Conservation (phyloP, 139 green algal species). For the Medakamo hakoo region DNA sequence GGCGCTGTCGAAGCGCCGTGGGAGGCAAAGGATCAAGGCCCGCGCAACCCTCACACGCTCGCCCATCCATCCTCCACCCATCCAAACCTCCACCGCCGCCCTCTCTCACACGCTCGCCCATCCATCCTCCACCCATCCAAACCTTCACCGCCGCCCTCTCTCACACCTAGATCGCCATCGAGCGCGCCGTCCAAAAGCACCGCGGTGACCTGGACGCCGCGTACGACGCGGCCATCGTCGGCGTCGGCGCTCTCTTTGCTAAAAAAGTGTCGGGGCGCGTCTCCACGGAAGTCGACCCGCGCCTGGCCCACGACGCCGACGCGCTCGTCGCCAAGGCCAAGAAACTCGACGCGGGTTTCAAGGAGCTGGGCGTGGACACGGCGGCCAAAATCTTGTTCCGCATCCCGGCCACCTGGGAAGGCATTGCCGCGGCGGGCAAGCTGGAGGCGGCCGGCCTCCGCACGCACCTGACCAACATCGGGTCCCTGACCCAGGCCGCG, state of each 20-base stretch:
- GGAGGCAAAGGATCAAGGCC: too few species aligned
- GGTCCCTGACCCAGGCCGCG: constrained; percentile 52
- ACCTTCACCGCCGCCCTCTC: too few species aligned
- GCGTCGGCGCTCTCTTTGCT: constrained; percentile 49
- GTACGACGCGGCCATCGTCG: constrained; percentile 61
- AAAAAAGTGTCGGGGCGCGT: constrained; percentile 51
- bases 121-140: too few species aligned
- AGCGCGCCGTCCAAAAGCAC: constrained; percentile 35
- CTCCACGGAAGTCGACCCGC: constrained; percentile 57
- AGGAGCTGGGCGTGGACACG: constrained; percentile 35
- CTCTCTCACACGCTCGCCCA: too few species aligned
- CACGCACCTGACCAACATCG: constrained; percentile 44
- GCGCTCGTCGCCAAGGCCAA: constrained; percentile 27
- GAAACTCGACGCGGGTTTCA: constrained; percentile 31
- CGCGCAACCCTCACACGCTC: too few species aligned
- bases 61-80: too few species aligned
- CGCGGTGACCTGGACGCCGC: background rate
- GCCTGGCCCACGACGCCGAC: constrained; percentile 38
- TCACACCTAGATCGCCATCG: constrained; percentile 64
- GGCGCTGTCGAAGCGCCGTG: too few species aligned
- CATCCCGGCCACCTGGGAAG: constrained; percentile 65
- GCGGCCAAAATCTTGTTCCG: constrained; percentile 35
- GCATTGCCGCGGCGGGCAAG: constrained; percentile 41
- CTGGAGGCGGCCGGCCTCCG: constrained; percentile 50
- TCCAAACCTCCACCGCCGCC: too few species aligned